Evolutionary conservation across 345 rosid species (phyloP).

Genomic region (Garcia nutans): DNA sequence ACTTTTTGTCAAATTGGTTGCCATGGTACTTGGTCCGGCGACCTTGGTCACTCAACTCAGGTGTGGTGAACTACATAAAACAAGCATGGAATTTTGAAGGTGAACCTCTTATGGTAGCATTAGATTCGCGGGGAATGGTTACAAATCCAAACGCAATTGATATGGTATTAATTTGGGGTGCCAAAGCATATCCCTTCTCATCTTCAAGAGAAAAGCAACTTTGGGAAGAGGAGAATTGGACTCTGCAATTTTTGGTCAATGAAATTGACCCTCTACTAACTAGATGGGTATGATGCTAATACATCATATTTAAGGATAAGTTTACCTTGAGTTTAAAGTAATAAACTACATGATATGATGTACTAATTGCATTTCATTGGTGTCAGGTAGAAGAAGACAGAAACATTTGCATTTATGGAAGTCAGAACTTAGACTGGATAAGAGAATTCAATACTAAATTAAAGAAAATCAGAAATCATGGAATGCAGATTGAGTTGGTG

Average conservation of each 20-base stretch:
- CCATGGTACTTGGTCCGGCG: conserved; percentile 62
- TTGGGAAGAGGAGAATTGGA: conserved; percentile 63
- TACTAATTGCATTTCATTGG: conserved; percentile 12
- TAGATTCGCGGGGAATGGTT: conserved; percentile 54
- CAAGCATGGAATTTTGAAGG: conserved; percentile 54
- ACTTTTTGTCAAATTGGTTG: conserved; percentile 42
- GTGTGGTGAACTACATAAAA: conserved; percentile 45
- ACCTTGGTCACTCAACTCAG: conserved; percentile 54
- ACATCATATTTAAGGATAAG: background rate
- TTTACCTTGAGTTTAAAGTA: background rate
- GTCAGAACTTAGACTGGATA: conserved; percentile 50
- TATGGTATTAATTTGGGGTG: conserved; percentile 76
- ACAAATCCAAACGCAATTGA: conserved; percentile 63
- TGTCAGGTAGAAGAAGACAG: conserved; percentile 62
- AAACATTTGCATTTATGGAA: conserved; percentile 61
- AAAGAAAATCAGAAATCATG: conserved; percentile 32
- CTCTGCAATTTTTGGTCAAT: conserved; percentile 45
- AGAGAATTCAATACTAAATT: conserved; percentile 41
- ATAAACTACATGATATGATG: background rate
- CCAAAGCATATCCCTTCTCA: conserved; percentile 70
- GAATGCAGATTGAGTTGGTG: conserved; percentile 50
- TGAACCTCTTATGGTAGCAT: conserved; percentile 49
- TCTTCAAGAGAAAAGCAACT: conserved; percentile 56
- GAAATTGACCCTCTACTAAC: conserved; percentile 51
- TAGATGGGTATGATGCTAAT: conserved; percentile 45